These are phyloP conservation scores for Sclerotinia trifoliorum DNA, from an alignment of 2,329 filamentous ascomycete species.

Conservation along the genomic window DNA sequence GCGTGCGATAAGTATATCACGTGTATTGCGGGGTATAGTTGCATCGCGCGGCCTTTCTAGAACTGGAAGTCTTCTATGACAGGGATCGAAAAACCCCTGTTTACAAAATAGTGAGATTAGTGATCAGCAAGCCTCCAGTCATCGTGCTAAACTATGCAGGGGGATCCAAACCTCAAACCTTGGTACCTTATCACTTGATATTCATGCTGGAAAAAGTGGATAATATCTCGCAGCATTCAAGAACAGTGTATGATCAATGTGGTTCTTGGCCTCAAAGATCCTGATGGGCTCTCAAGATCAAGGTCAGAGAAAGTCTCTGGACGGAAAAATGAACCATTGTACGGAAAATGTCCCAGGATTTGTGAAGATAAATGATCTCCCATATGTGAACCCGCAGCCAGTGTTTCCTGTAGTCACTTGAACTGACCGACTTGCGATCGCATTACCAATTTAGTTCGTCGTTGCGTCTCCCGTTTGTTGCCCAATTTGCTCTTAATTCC, in stretches of 20 bases:
- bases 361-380: not conserved
- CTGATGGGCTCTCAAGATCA: not conserved
- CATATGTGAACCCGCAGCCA: not conserved
- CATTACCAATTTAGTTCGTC: not conserved
- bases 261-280: not conserved
- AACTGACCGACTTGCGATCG: not conserved
- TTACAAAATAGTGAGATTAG: not conserved
- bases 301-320: not conserved
- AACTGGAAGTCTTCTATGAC: too few species aligned
- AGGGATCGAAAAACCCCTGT: not conserved
- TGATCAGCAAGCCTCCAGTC: not conserved
- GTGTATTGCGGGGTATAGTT: too few species aligned
- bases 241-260: too few species aligned
- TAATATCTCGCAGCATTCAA: too few species aligned
- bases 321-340: not conserved
- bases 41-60: too few species aligned
- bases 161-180: too few species aligned
- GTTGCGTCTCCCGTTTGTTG: not conserved
- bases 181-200: too few species aligned
- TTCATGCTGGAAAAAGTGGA: not conserved
- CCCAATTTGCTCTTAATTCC: not conserved
- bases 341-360: not conserved
- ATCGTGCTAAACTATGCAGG: not conserved
- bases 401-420: not conserved
- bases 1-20: too few species aligned